Percentiles rank a stretch among this genome's conserved stretches.
These are phyloP conservation scores for Chlamydomonas incerta DNA, from an alignment of 139 green algal species.

Conservation along the genomic window DNA sequence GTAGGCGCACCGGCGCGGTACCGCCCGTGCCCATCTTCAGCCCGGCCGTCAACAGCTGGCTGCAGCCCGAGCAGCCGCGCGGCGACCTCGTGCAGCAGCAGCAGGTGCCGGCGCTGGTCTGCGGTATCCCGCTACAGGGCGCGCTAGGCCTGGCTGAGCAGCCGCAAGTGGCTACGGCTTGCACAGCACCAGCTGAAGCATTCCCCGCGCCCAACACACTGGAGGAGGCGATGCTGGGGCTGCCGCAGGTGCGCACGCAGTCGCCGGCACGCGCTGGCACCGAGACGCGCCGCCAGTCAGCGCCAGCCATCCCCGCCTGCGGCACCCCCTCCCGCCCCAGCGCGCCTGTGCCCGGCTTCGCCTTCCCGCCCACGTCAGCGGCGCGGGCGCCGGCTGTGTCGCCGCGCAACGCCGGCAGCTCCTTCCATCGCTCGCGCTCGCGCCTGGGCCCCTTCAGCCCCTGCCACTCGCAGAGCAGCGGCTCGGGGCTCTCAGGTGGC, in stretches of 20 bases:
- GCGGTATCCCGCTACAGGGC: no score
- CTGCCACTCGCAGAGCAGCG: neutral
- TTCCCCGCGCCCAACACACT: neutral
- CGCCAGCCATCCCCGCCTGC: no score
- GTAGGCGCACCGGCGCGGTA: neutral
- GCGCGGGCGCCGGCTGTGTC: neutral
- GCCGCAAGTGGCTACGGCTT: no score
- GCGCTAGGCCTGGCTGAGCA: no score
- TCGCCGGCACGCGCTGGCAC: neutral
- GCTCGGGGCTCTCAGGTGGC: neutral
- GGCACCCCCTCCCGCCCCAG: no score
- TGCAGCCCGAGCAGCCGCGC: neutral
- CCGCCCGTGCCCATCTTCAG: slow-evolving; percentile 22
- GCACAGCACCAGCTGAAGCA: no score
- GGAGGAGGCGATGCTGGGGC: slow-evolving; percentile 1
- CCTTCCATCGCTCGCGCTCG: neutral
- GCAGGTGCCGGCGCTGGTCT: neutral
- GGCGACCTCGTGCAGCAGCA: no score
- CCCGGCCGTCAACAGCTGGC: slow-evolving; percentile 19
- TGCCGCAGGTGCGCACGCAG: slow-evolving; percentile 27
- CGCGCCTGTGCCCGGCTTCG: no score
- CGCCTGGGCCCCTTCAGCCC: slow-evolving; percentile 27
- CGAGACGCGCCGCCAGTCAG: no score
- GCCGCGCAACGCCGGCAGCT: neutral
- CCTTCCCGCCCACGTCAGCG: neutral